phyloP scores from a whole-genome alignment of 2,329 filamentous ascomycete species.

The Penicillium sp. region DNA sequence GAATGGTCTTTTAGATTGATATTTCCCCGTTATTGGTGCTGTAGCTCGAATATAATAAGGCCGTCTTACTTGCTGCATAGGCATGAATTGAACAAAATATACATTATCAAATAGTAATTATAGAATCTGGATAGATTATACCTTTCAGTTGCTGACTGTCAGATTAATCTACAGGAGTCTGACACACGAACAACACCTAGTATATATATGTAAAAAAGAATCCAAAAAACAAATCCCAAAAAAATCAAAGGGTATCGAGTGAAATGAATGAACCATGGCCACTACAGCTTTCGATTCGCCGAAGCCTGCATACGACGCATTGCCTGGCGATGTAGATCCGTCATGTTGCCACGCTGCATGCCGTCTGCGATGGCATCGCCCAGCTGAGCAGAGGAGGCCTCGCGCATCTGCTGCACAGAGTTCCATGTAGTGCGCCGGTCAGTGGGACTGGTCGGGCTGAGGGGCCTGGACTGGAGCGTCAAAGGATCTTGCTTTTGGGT shows the following conservation, averaged over 20 bases:
- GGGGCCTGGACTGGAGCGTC: slow-evolving; percentile 26
- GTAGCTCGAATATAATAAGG: no score
- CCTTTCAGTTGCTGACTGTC: no score
- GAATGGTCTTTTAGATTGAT: no score
- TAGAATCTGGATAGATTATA: neutral
- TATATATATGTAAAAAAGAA: slow-evolving; percentile 1
- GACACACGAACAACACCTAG: neutral
- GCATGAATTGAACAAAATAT: neutral
- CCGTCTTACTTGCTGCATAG: neutral
- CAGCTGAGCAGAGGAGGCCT: slow-evolving; percentile 55
- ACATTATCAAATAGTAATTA: slow-evolving; percentile 2
- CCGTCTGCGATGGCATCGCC: slow-evolving; percentile 67
- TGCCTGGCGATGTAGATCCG: slow-evolving; percentile 73
- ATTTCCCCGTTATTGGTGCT: no score
- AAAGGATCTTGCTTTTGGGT: slow-evolving; percentile 36
- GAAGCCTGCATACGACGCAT: slow-evolving; percentile 74
- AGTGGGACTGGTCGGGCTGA: slow-evolving; percentile 45
- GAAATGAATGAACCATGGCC: neutral
- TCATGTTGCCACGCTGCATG: slow-evolving; percentile 73
- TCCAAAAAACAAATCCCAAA: neutral
- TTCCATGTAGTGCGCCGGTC: slow-evolving; percentile 62
- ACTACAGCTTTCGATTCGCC: slow-evolving; percentile 44
- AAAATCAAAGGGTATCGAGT: slow-evolving; percentile 15
- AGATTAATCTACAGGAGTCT: no score
- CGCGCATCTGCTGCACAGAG: slow-evolving; percentile 58